Evolutionary conservation across 129 eudicot genomes (phyloP).

Genomic region (Flaveria linearis): DNA sequence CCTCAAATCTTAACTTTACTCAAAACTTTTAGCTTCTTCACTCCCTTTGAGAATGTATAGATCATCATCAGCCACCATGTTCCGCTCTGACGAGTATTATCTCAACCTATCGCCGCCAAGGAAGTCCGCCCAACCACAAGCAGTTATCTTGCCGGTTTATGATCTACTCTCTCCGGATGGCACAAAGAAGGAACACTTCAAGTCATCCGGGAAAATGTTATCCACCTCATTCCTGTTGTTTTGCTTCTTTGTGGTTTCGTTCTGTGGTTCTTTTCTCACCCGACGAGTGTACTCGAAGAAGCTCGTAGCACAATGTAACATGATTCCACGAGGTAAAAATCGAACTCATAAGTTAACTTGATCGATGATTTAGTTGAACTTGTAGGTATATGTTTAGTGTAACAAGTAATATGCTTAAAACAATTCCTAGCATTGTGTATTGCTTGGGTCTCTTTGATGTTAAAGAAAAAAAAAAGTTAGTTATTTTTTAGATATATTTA

Average conservation of each 20-base stretch:
- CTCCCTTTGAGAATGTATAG: constrained; percentile 36
- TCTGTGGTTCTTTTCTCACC: constrained; percentile 63
- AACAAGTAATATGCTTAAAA: too few relatives aligned
- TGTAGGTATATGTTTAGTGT: too few relatives aligned
- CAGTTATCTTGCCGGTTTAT: constrained; percentile 26
- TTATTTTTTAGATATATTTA: too few relatives aligned
- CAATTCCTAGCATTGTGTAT: too few relatives aligned
- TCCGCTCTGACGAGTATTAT: constrained; percentile 51
- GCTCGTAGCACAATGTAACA: constrained; percentile 7
- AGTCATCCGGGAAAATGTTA: constrained; percentile 44
- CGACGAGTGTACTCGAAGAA: constrained; percentile 12
- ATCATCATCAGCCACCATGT: constrained; percentile 49
- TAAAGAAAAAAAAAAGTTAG: too few relatives aligned
- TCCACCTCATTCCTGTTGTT: constrained; percentile 64
- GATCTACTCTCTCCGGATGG: constrained; percentile 32
- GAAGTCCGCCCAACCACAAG: constrained; percentile 30
- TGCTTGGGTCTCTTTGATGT: too few relatives aligned
- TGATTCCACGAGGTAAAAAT: too few relatives aligned
- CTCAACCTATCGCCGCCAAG: constrained; percentile 40
- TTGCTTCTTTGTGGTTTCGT: constrained; percentile 51
- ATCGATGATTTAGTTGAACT: too few relatives aligned
- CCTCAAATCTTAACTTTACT: neutral
- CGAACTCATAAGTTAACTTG: too few relatives aligned
- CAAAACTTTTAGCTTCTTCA: neutral
- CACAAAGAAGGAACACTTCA: constrained; percentile 48